A percentile compares a stretch with the other conserved stretches of the same genome.
These are phyloP conservation scores for Ceriops tagal DNA, from an alignment of 345 rosid species.

Conservation along the genomic window DNA sequence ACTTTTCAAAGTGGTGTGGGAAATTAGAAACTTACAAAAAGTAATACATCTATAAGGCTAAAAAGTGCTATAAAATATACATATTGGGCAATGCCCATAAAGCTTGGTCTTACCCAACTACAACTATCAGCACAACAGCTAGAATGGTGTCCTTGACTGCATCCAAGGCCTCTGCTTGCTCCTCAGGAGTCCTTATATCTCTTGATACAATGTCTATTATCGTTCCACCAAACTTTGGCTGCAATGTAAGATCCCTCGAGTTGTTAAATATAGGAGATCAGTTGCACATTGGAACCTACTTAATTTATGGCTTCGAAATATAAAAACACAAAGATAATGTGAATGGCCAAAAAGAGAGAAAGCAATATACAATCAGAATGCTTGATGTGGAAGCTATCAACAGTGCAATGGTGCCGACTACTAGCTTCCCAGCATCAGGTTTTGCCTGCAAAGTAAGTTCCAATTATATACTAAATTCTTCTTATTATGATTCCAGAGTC, in stretches of 20 bases:
- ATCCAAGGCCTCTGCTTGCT: conserved; percentile 37
- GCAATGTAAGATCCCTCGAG: conserved; percentile 14
- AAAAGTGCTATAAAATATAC: too few species aligned
- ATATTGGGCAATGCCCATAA: too few species aligned
- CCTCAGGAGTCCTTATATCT: conserved; percentile 34
- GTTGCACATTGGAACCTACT: not conserved
- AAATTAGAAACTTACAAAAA: too few species aligned
- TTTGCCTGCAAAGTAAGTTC: conserved; percentile 53
- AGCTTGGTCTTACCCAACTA: conserved; percentile 34
- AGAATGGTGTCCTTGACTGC: conserved; percentile 44
- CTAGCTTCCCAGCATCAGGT: conserved; percentile 71
- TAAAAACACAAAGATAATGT: not conserved
- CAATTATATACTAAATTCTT: not conserved
- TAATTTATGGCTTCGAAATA: not conserved
- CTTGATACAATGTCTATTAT: conserved; percentile 50
- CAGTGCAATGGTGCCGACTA: conserved; percentile 66
- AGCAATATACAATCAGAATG: conserved; percentile 56
- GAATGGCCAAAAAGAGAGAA: not conserved
- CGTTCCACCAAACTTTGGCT: conserved; percentile 48
- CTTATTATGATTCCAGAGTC: not conserved
- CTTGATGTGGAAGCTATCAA: conserved; percentile 68
- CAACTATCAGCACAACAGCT: conserved; percentile 34
- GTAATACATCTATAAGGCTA: too few species aligned
- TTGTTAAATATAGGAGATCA: not conserved
- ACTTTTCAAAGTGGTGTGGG: too few species aligned